Evolutionary conservation across 768 basidiomycete genomes (phyloP), one percentile per base, ranked within the genome.

Genomic region (Kwoniella heveanensis): DNA sequence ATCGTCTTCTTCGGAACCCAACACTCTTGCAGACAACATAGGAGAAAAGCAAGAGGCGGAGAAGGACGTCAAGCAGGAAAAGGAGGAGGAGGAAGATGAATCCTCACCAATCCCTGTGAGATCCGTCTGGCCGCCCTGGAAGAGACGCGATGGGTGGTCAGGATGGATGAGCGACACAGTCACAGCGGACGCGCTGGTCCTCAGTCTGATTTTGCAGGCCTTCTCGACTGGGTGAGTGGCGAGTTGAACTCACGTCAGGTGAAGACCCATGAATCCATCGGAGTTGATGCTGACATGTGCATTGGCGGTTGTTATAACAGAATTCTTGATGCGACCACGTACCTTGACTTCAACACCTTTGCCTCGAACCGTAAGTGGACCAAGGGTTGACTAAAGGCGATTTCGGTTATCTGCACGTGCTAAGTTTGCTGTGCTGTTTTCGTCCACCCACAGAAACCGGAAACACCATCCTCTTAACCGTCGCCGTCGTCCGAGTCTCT

Each of bases 281-380:
- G n/a, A n/a, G n/a, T n/a, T n/a, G n/a, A 32, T 32, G 32, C 32
- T 32, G 13, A 32, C 32, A 32, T 32, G 13, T 12, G 15, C 22
- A 19, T 44, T 17, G 39, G n/a, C n/a, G n/a, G n/a, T n/a, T 19
- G 39, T 6, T 17, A 7, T 2, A 19, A 4, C 30, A 71, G 70
- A 2, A 62, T 74, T 13, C 66, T 76, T 13, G 74, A 76, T 61
- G 74, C 74, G 4, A 76, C 72, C 17, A 71, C 72, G 12, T 76
- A 71, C 60, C 71, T 71, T 17, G 72, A 76, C 50, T 76, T 73
- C 64, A 46, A 47, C 8, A 73, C 74, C 1, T 76, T 76, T 48
- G 74, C 74, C 15, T 70, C 68, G 0, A 75, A 75, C 57, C 73
- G 70, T 72, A 25, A 60, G 70, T 66, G 10, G 8, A 26, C 3